Evolutionary conservation across 495 filamentous ascomycete genomes (phyloP), one percentile per base, ranked within the genome.

Genomic region (Pyrenopolyporus hunteri): DNA sequence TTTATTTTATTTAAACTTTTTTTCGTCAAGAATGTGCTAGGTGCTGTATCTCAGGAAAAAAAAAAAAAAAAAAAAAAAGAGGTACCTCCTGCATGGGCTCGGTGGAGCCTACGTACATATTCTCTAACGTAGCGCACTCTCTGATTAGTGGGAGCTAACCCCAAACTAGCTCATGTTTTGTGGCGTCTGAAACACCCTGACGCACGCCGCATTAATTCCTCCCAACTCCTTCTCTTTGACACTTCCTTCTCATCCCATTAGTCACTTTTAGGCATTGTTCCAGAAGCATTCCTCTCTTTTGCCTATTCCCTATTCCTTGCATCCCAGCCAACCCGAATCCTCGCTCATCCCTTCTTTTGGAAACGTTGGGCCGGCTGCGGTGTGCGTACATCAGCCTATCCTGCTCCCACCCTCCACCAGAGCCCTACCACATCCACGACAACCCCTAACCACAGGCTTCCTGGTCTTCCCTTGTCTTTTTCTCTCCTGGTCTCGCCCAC

Each of bases 231-330:
- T 65, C 50, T 17, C 35, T 45, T 35, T 35, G 17, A 22, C 22
- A 33, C 5, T 60, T 53, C 44, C 37, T 45, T 49, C 39, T 19
- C 36, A 19, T 54, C 45, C 28, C 43, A 47, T 32, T 48, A 58
- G 40, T 31, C 62, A 39, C 25, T 55, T 70, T 40, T 65, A 63
- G 60, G 66, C 59, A 71, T 69, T 71, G 66, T 68, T 69, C 69
- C 66, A 64, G 69, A 62, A 66, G n/a, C 44, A 61, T 59, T 70
- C 63, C 60, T 49, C 68, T 64, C 67, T 74, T 65, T 63, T 56
- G 66, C 51, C 67, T 57, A 48, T 55, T 62, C 54, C n/a, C n/a
- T 55, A 68, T 69, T 65, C 42, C 48, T 60, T 44, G 46, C 58
- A 48, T 60, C 29, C 50, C 23, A 51, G 56, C 45, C 50, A 66